Evolutionary conservation across 495 filamentous ascomycete species (phyloP).

Genomic region (Penicillium angulare): DNA sequence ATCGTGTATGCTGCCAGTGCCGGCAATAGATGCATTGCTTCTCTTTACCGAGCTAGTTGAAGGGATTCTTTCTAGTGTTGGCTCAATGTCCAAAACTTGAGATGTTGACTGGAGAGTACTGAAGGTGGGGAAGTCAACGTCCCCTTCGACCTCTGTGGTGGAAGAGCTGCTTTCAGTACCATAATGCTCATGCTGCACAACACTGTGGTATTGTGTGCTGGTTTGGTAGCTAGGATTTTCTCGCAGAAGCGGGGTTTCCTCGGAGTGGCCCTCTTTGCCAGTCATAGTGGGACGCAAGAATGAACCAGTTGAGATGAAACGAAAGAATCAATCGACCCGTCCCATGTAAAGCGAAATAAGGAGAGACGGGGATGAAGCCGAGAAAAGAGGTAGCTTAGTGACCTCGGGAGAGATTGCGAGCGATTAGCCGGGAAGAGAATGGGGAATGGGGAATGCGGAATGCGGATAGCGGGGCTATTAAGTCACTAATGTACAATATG

Average conservation of each 20-base stretch:
- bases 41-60: slow-evolving; percentile 16
- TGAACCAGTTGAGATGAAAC: neutral
- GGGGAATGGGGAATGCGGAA: neutral
- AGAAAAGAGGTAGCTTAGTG: too few species aligned
- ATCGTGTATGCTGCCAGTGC: neutral
- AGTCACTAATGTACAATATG: too few species aligned
- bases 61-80: slow-evolving; percentile 24
- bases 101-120: slow-evolving; percentile 31
- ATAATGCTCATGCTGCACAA: slow-evolving; percentile 3
- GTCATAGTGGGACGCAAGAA: neutral
- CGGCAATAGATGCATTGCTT: slow-evolving; percentile 9
- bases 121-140: slow-evolving; percentile 20
- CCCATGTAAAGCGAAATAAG: too few species aligned
- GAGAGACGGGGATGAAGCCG: neutral
- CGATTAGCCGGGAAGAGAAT: too few species aligned
- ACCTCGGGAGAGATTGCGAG: too few species aligned
- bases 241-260: slow-evolving; percentile 22
- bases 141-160: slow-evolving; percentile 15
- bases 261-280: neutral
- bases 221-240: neutral
- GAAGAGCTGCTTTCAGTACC: slow-evolving; percentile 22
- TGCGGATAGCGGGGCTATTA: neutral
- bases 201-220: slow-evolving; percentile 6
- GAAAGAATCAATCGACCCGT: too few species aligned
- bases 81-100: slow-evolving; percentile 32